These are phyloP conservation scores for Lipomyces yamanashiensis DNA, from an alignment of 805 yeast genomes.

Conservation along the genomic window DNA sequence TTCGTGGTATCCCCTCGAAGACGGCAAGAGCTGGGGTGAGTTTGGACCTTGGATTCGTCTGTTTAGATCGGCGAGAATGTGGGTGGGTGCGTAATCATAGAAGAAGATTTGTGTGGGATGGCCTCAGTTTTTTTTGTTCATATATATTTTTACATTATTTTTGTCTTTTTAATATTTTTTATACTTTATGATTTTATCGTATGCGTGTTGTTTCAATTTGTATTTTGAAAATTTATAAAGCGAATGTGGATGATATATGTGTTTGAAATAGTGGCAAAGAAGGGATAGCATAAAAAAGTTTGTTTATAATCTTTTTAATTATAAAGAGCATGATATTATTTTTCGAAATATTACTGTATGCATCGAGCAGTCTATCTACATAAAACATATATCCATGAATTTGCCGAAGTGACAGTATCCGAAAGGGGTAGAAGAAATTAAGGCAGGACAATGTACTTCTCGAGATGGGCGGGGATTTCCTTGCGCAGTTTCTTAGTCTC, in stretches of 20 bases:
- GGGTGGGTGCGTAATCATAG: slow-evolving; percentile 64
- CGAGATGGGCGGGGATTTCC: slow-evolving; percentile 70
- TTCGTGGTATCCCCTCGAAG: slow-evolving; percentile 82
- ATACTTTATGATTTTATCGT: background rate
- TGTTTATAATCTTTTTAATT: background rate
- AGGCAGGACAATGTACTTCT: slow-evolving; percentile 63
- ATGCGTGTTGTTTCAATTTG: background rate
- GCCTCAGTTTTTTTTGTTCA: background rate
- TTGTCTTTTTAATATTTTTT: background rate
- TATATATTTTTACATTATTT: background rate
- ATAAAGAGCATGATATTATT: background rate
- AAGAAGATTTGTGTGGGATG: background rate
- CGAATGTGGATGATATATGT: too few relatives aligned
- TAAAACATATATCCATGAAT: background rate
- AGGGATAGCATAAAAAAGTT: background rate
- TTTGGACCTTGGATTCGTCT: slow-evolving; percentile 95
- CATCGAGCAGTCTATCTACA: background rate
- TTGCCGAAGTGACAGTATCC: background rate
- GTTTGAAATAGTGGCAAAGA: background rate
- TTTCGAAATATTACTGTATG: background rate
- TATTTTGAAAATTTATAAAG: too few relatives aligned
- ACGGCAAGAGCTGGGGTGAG: slow-evolving; percentile 65
- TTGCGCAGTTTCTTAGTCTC: slow-evolving; percentile 64
- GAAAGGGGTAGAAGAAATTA: slow-evolving; percentile 5
- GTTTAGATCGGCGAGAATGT: slow-evolving; percentile 89